Percentiles rank a stretch among this genome's conserved stretches.
These are phyloP conservation scores for Phialophora tarda DNA, from an alignment of 2,329 filamentous ascomycete species.

Conservation along the genomic window DNA sequence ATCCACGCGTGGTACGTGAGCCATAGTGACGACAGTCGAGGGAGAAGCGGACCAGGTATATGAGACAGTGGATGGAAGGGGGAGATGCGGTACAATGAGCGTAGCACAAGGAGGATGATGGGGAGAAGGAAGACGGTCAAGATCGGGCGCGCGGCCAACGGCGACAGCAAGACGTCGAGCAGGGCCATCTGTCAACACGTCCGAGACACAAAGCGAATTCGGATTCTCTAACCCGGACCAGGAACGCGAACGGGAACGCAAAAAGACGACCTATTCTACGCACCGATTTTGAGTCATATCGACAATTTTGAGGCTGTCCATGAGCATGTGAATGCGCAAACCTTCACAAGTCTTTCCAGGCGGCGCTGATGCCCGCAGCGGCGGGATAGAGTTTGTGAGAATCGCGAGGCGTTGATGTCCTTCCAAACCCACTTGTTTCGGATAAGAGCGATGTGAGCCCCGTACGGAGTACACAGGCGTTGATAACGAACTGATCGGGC, in stretches of 20 bases:
- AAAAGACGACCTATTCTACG: background rate
- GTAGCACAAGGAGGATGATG: constrained; percentile 24
- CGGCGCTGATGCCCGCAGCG: constrained; percentile 15
- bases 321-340: background rate
- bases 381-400: background rate
- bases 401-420: constrained; percentile 15
- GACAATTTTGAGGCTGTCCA: background rate
- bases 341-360: background rate
- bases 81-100: constrained; percentile 45
- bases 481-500: constrained; percentile 12
- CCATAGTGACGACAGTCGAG: constrained; percentile 45
- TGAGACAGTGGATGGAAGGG: constrained; percentile 48
- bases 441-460: constrained; percentile 10
- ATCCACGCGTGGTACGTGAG: constrained; percentile 44
- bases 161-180: constrained; percentile 18
- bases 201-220: background rate
- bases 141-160: constrained; percentile 23
- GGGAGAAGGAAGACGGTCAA: constrained; percentile 27
- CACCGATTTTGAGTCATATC: constrained; percentile 4
- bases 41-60: constrained; percentile 49
- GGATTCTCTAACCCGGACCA: background rate
- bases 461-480: background rate
- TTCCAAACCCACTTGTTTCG: background rate
- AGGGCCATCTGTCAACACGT: constrained; percentile 24
- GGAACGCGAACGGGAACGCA: background rate